Evolutionary conservation across 345 rosid genomes (phyloP), one percentile per base, ranked within the genome.

Genomic region (Lepidium aucheri): DNA sequence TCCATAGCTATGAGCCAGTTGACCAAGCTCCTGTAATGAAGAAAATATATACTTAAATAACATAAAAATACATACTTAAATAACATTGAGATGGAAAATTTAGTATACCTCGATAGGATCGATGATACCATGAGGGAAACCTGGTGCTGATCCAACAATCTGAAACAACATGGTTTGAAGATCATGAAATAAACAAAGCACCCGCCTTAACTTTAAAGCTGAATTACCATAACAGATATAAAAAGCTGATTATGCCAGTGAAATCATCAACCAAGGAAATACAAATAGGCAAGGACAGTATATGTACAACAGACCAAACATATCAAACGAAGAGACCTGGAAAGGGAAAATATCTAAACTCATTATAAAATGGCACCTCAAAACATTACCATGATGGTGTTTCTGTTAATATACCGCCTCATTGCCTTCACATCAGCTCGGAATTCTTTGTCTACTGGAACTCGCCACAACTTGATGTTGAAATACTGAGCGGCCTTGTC

Each of bases 81-180:
- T 9, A 8, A 26, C 38, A 35, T 2, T 28, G 16, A 40, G n/a
- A 69, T 6, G 6, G 36, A 64, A 45, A 14, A 49, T 32, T 11
- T 35, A 60, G 57, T 79, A 52, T 68, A 90, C 99, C 93, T 90
- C 90, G 65, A 94, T 94, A 66, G 96, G 97, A 69, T 90, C 99
- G 20, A 94, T 84, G 74, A 94, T 85, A 73, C 99, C 97, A 73
- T 94, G 99, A 78, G 97, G 99, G 69, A 74, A 94, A 20, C 97
- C 96, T 35, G 99, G 97, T 28, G 99, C 95, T 73, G 99, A 94
- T 78, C 95, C 99, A 77, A 94, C 96, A 78, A 94, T 88, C 99
- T 94, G 83, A 60, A 81, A 57, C 35, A 65, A 34, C 42, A 76
- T 45, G 55, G 51, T 53, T 65, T 34, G 39, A 13, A 53, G 18